Evolutionary conservation across 345 rosid genomes (phyloP).

Genomic region (Eucalyptus curtisii): DNA sequence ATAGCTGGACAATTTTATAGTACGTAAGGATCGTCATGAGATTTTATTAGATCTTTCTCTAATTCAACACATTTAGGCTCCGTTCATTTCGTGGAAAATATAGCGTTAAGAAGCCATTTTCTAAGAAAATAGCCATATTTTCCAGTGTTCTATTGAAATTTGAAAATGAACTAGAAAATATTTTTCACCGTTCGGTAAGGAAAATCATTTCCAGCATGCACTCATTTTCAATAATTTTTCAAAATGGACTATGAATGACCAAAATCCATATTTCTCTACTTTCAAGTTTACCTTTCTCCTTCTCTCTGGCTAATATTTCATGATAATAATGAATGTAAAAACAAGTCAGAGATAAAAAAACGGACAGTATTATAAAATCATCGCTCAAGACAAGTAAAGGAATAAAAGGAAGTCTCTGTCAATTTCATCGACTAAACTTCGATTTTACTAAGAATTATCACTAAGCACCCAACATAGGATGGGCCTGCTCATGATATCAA

Average conservation of each 20-base stretch:
- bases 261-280: too few species aligned
- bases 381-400: not conserved
- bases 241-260: too few species aligned
- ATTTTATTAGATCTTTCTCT: too few species aligned
- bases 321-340: not conserved
- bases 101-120: too few species aligned
- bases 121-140: too few species aligned
- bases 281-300: not conserved
- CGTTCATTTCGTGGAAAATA: too few species aligned
- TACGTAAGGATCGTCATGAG: not conserved
- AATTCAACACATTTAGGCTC: too few species aligned
- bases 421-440: not conserved
- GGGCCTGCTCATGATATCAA: not conserved
- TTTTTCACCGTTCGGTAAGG: too few species aligned
- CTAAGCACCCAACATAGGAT: not conserved
- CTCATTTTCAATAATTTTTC: too few species aligned
- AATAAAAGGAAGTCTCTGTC: not conserved
- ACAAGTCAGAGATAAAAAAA: not conserved
- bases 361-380: not conserved
- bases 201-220: too few species aligned
- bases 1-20: fast-evolving
- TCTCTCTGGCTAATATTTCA: not conserved
- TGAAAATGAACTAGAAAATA: too few species aligned
- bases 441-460: not conserved
- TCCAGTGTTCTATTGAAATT: too few species aligned